Base-by-base conservation (phyloP, 2,329 filamentous ascomycete species). In the Didymella lethalis region DNA sequence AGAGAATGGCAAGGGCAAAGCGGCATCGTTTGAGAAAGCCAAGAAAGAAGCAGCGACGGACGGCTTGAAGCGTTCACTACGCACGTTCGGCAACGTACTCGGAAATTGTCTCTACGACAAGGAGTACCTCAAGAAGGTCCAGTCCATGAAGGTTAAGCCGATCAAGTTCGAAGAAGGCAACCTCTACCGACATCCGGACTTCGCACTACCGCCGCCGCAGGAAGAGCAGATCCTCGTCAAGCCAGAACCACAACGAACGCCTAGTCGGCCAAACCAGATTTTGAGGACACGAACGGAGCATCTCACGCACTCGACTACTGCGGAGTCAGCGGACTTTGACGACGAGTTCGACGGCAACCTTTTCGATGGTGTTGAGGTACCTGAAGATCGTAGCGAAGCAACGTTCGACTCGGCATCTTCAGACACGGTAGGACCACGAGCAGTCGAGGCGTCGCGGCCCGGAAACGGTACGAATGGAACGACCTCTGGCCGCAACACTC, bases 71-170 rank as follows among this genome's bases (percentile, higher is more conserved):
- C 86, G 95, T 65, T 88, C 95, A 1, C 75, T 99, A 70, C 86
- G 94, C 59, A 97, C 88, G 64, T 99, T 99, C 78, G 95, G 95
- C 59, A 98, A 98, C 70, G 90, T 98, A 16, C 83, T 99, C 54
- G 95, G 95, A n/a, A 99, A 98, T 75, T 99, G 95, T 81, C 88
- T 99, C 59, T 98, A 99, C 78, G 95, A 99, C 80, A 96, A 97
- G 78, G 89, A 94, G 61, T 99, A 97, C 74, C 82, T 99, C 56
- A 85, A 88, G 51, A 93, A 92, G 75, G 91, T 98, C n/a, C 90
- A 89, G 50, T 96, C 92, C 79, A 83, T 99, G 71, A 98, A 96
- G 82, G 86, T 88, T 16, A 84, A 85, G 56, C 90, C 92, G 64
- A 85, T 87, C 29, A 92, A 86, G 76, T 97, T 93, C 79, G 88